Evolutionary conservation across 768 basidiomycete genomes (phyloP).

Genomic region (Lactarius psammicola): DNA sequence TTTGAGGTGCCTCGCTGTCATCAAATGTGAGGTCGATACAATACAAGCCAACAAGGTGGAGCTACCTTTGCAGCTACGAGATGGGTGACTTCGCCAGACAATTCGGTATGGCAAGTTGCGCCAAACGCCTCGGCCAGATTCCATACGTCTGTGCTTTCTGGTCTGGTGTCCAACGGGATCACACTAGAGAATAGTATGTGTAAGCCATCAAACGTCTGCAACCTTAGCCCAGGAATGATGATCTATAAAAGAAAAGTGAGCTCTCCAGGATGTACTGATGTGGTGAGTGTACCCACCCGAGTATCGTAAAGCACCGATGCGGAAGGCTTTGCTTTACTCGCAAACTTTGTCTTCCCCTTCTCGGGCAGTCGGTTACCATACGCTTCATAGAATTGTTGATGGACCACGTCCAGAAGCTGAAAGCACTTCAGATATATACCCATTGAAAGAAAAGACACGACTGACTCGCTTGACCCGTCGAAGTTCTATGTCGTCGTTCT

Average conservation of each 20-base stretch:
- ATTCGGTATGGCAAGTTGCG: constrained; percentile 71
- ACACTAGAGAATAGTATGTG: constrained; percentile 92
- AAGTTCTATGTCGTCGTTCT: constrained; percentile 85
- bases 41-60: constrained; percentile 21
- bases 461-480: constrained; percentile 70
- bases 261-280: background rate
- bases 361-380: constrained; percentile 48
- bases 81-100: constrained; percentile 72
- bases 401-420: constrained; percentile 81
- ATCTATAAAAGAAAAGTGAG: constrained; percentile 42
- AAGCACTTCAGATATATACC: background rate
- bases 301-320: constrained; percentile 57
- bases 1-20: constrained; percentile 84
- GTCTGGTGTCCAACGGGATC: constrained; percentile 82
- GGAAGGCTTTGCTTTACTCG: constrained; percentile 33
- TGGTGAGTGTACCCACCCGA: constrained; percentile 51
- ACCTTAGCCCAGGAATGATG: constrained; percentile 82
- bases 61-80: constrained; percentile 85
- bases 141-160: constrained; percentile 84
- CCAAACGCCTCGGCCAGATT: constrained; percentile 85
- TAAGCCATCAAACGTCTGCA: constrained; percentile 70
- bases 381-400: constrained; percentile 68
- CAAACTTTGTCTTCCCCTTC: constrained; percentile 34
- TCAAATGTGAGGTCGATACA: constrained; percentile 14
- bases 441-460: constrained; percentile 5